Conservation (phyloP, 441 rosid species). For the Mallotus japonicus region DNA sequence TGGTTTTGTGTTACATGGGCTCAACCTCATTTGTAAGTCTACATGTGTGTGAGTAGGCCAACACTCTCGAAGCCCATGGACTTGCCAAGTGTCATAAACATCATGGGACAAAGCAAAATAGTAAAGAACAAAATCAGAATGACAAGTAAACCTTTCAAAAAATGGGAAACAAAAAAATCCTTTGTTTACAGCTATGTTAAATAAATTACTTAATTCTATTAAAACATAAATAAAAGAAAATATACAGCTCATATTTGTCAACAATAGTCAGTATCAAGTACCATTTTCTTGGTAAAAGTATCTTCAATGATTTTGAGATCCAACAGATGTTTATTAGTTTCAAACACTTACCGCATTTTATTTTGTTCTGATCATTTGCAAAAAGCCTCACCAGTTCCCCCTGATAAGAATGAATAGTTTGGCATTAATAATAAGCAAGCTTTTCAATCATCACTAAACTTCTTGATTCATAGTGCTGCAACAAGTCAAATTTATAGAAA, state of each 20-base stretch:
- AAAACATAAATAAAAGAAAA: neutral
- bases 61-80: too few species aligned
- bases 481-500: constrained; percentile 4
- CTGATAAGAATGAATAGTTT: constrained; percentile 33
- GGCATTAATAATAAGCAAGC: constrained; percentile 19
- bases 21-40: too few species aligned
- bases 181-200: neutral
- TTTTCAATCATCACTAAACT: neutral
- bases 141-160: neutral
- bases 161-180: neutral
- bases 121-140: neutral
- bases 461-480: neutral
- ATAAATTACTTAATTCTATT: neutral
- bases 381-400: constrained; percentile 82
- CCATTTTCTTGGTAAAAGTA: neutral
- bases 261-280: neutral
- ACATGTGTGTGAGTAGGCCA: too few species aligned
- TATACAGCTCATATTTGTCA: neutral
- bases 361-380: constrained; percentile 85
- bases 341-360: constrained; percentile 71
- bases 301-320: constrained; percentile 12
- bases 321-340: constrained; percentile 9
- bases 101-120: neutral
- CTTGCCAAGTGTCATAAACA: too few species aligned
- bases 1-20: too few species aligned